Evolutionary conservation across 1,139 yeast genomes (phyloP), one percentile per base, ranked within the genome.

Genomic region (Yamadazyma triangularis): DNA sequence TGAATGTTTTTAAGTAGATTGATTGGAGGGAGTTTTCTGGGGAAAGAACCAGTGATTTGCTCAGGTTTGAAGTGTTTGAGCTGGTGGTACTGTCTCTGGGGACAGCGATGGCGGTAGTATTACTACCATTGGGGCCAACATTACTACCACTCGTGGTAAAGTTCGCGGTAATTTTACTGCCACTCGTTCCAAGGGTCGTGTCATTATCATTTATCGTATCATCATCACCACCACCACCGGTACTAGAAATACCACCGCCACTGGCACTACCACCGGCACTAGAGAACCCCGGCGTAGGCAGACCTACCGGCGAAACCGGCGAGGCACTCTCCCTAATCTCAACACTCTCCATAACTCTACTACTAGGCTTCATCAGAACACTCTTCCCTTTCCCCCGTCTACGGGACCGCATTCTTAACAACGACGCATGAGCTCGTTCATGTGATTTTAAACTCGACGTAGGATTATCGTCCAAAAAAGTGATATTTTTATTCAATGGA

Each of bases 351-450:
- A 60, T 58, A 11, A 57, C 32, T 29, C 51, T 44, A 22, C 45
- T 39, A 28, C 46, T 49, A 26, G 40, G 50, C 22, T 53, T 56
- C 18, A 53, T 48, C 55, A 51, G 60, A 4, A 56, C 48, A 32
- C 57, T 58, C 28, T 57, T 39, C 5, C 64, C 58, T 22, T 75
- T 67, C 34, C 78, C 74, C 46, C 70, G 70, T 35, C 85, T 56
- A 37, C 84, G 60, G 23, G 75, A 73, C 39, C 75, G 66, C 69
- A 79, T 77, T 52, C 88, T 62, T 38, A 76, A 70, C 25, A 80
- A 54, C 0, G 84, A 77, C 0, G 85, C 85, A 48, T 77, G 79
- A 0, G 85, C 85, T 41, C 85, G 59, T 41, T 77, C 85, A 25
- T 68, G 64, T 4, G 81, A 76, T 36, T 77, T 58, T 4, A 56